Percentiles rank a stretch among this genome's conserved stretches.
These are phyloP conservation scores for Ophidiomyces ophidiicola DNA, from an alignment of 2,329 filamentous ascomycete genomes.

Conservation along the genomic window DNA sequence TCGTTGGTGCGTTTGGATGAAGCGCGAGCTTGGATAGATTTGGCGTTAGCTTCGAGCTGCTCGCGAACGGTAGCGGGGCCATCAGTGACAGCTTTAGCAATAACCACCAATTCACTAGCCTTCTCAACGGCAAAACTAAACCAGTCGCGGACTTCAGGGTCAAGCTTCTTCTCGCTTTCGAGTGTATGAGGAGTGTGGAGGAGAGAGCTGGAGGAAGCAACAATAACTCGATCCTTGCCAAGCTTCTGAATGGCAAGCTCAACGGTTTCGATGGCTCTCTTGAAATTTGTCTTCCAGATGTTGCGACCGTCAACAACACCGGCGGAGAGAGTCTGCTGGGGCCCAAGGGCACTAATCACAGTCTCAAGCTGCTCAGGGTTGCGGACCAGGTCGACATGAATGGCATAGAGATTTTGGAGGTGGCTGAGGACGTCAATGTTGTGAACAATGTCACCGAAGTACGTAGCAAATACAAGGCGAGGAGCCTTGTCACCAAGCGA, in stretches of 20 bases:
- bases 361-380: constrained; percentile 94
- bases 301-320: constrained; percentile 98
- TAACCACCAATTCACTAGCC: constrained; percentile 75
- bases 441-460: constrained; percentile 99
- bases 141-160: constrained; percentile 87
- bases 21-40: constrained; percentile 80
- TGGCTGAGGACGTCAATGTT: constrained; percentile 84
- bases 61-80: constrained; percentile 75
- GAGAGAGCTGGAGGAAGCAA: constrained; percentile 92
- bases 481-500: constrained; percentile 65
- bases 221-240: constrained; percentile 93
- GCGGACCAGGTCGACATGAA: constrained; percentile 93
- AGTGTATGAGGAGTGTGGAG: constrained; percentile 98
- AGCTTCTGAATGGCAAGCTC: constrained; percentile 89
- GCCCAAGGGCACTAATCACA: constrained; percentile 68
- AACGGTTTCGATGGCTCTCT: constrained; percentile 80
- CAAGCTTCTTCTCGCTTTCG: constrained; percentile 96
- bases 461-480: constrained; percentile 82
- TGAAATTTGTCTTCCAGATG: constrained; percentile 99
- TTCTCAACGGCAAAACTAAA: constrained; percentile 98
- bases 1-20: constrained; percentile 94
- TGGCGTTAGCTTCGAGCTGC: constrained; percentile 92
- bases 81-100: constrained; percentile 93
- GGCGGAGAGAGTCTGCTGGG: constrained; percentile 80
- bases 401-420: constrained; percentile 59